Evolutionary conservation across 768 basidiomycete species (phyloP), one percentile per base, ranked within the genome.

Genomic region (Candolleomyces aberdarensis): DNA sequence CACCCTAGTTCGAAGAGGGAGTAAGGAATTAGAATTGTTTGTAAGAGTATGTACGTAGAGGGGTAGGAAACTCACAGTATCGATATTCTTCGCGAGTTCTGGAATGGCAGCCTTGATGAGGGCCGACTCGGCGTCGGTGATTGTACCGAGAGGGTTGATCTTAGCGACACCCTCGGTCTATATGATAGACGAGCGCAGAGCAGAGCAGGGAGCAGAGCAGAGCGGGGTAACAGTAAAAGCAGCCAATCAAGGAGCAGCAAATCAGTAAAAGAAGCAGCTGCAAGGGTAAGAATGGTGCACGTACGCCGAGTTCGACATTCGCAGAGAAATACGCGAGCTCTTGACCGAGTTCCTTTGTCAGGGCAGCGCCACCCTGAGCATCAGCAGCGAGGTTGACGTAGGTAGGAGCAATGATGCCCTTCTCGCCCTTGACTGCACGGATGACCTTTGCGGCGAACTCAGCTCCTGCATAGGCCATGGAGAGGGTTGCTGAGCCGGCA

Each of bases 401-500:
- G 63, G 86, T 90, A 3, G 94, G 95, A 0, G 86, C 83, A 57
- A 93, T 75, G 67, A 96, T 86, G 60, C 89, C 91, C 76, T 89
- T 91, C 80, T 95, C 93, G 66, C 95, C 94, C 62, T 87, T 88
- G 65, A 92, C 57, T 20, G 96, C 96, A 47, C 86, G 84, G 69
- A 98, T 80, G 69, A 98, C 78, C 70, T 93, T 91, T 65, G 74
- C 74, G 31, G 94, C 85, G 69, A 98, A 98, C 75, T 94, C 88
- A 54, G 91, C 92, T 60, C 95, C 96, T 56, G 96, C 92, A 67
- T 89, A 94, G 1, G 94, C 94, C 95, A 98, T 98, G 39, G 92
- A 94, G 60, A 96, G 85, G n/a, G 95, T 97, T 9, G 96, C 96
- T 36, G 93, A 95, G 49, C 97, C 97, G 56, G 88, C 86, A 65